Percentiles rank a stretch among this genome's conserved stretches.
Conservation (phyloP, 441 rosid genomes). For the Mallotus repandus region DNA sequence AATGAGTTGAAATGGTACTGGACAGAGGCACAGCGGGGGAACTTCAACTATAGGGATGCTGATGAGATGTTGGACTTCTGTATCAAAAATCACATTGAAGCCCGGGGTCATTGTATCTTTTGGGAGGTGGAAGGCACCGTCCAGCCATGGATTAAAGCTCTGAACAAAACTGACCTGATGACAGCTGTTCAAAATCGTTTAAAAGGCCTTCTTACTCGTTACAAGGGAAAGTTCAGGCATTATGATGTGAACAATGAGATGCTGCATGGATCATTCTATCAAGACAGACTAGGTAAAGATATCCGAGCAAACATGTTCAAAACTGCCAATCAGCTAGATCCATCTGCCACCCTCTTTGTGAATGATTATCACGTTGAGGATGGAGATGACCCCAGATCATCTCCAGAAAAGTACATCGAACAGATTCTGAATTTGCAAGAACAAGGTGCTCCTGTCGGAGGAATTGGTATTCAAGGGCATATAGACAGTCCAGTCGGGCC, state of each 20-base stretch:
- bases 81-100: constrained; percentile 44
- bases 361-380: constrained; percentile 91
- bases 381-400: constrained; percentile 62
- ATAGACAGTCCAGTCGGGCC: constrained; percentile 84
- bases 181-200: constrained; percentile 68
- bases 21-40: constrained; percentile 80
- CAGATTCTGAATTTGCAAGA: constrained; percentile 64
- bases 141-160: constrained; percentile 69
- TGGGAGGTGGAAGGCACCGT: constrained; percentile 84
- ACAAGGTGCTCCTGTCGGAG: constrained; percentile 83
- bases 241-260: constrained; percentile 95
- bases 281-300: constrained; percentile 62
- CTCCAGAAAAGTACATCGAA: constrained; percentile 63
- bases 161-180: constrained; percentile 52
- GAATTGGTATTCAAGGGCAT: constrained; percentile 90
- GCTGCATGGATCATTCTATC: constrained; percentile 92
- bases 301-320: constrained; percentile 71
- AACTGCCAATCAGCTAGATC: constrained; percentile 70
- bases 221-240: constrained; percentile 80
- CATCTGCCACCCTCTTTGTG: constrained; percentile 70
- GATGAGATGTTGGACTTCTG: constrained; percentile 83
- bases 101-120: constrained; percentile 85
- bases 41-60: constrained; percentile 78
- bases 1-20: constrained; percentile 93
- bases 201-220: constrained; percentile 61